A percentile compares a stretch with the other conserved stretches of the same genome.
phyloP scores from a whole-genome alignment of 2,329 filamentous ascomycete species.

The Metarhizium sp. region DNA sequence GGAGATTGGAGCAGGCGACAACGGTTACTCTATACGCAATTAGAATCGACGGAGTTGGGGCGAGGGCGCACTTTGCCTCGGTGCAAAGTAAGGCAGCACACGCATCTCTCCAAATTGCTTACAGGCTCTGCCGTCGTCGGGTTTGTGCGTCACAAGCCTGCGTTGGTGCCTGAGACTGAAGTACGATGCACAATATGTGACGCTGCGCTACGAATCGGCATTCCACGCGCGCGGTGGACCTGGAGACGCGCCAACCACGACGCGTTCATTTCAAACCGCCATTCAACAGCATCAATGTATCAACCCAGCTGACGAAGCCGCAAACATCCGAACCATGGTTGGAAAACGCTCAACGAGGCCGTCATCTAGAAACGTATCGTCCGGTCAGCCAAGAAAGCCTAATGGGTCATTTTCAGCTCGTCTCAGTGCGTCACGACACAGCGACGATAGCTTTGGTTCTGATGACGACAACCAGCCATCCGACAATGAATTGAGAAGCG shows the following conservation, averaged over 20 bases:
- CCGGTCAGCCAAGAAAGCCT: background rate
- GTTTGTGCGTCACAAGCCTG: no score
- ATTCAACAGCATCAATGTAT: background rate
- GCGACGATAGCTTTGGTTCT: background rate
- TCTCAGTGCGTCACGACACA: background rate
- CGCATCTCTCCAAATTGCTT: no score
- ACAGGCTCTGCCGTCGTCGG: no score
- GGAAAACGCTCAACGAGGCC: slow-evolving; percentile 1
- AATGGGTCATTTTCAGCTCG: background rate
- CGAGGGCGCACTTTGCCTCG: no score
- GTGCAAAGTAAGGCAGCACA: no score
- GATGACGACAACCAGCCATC: background rate
- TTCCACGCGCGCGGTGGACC: background rate
- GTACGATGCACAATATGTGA: background rate
- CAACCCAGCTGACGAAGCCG: background rate
- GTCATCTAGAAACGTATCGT: background rate
- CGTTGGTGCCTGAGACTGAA: background rate
- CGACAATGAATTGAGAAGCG: background rate
- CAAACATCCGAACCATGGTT: background rate
- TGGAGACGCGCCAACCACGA: slow-evolving; percentile 2
- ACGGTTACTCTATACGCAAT: no score
- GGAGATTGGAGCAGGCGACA: no score
- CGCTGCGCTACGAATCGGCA: background rate
- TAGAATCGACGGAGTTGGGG: no score
- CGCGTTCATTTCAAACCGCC: background rate